Base-by-base conservation (phyloP, 2,329 filamentous ascomycete species). In the Aspergillus fijiensis region DNA sequence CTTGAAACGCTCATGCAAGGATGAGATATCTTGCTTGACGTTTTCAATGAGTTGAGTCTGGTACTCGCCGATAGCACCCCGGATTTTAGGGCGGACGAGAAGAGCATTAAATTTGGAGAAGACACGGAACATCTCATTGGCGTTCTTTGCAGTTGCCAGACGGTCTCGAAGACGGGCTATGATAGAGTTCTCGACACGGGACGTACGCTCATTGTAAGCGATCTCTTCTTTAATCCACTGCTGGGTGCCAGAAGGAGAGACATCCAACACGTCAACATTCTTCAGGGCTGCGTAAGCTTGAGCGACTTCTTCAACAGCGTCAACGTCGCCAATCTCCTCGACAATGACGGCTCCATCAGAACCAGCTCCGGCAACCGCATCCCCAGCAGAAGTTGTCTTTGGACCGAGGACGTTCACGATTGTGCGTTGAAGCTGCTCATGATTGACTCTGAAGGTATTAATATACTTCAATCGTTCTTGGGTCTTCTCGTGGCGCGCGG, bases 91-190 rank as follows among this genome's bases (percentile, higher is more conserved):
- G 61, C 95, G 88, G 59, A 99, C 94, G 69, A 99, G 96, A 31
- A 99, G 87, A 2, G 95, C 95, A 74, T 99, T 99, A 85, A 99
- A 99, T 74, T 98, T 98, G 56, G 95, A 98, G 76, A 99, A 99
- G 63, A 99, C 95, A 57, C 96, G 90, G 76, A 99, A 99, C 95
- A 99, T 99, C 78, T 99, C 96, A 73, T 96, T 98, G 47, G 95
- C 95, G 63, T 92, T 96, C 82, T 96, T 97, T 12, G 95, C 94
- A 6, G 92, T 96, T 14, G 93, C 95, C 58, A 99, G 84, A 60
- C 95, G 90, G 77, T 99, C 95, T 70, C 95, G 86, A 33, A 99
- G 83, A 57, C 92, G 86, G 35, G 95, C 92, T 74, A 99, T 99
- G 76, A 99, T 99, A 3, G 95, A 97, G 77, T 99, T 99, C 75